Base-by-base conservation (phyloP, 1,139 yeast genomes). In the Geotrichum siamense region DNA sequence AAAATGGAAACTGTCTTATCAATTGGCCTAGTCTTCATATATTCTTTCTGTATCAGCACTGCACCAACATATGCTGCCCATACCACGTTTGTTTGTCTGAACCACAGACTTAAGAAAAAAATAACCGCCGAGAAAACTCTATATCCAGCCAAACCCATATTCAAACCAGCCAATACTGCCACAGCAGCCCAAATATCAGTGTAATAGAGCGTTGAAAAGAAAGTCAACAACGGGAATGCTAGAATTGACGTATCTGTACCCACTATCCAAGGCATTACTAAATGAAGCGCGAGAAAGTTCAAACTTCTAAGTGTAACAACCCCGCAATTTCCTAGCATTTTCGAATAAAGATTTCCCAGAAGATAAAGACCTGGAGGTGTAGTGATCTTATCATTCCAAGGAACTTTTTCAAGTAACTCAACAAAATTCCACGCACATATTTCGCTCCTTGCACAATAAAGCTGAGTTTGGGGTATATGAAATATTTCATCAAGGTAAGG, bases 341-440 rank as follows among this genome's bases (percentile, higher is more conserved):
- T 12, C 8, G 36, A 35, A 56, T 70, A 77, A 3, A 64, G 43
- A 51, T 71, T 72, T 1, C 89, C 94, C 9, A 87, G 56, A 8
- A 72, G 51, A 57, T 91, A 91, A 29, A 91, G 66, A 0, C 98
- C 99, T 1, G 98, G 98, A 1, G 98, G 98, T 0, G 98, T 91
- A 2, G 98, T 91, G 59, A 93, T 86, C 59, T 89, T 91, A 28
- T 78, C 71, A 60, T 91, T 91, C 96, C 97, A 91, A 16, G 43
- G 43, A 21, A 44, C 47, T 3, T 26, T 15, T 16, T 13, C 10
- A 30, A 43, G 16, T 12, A 36, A 19, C 4, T 32, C 47, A n/a
- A 3, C 19, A 10, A 38, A 10, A 17, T 38, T 21, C 27, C 32
- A 38, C 1, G 67, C 57, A 12, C 52, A 49, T 64, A 79, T 86